These are phyloP conservation scores for Voacanga thouarsii DNA, from an alignment of 257 asterid genomes.

Conservation along the genomic window DNA sequence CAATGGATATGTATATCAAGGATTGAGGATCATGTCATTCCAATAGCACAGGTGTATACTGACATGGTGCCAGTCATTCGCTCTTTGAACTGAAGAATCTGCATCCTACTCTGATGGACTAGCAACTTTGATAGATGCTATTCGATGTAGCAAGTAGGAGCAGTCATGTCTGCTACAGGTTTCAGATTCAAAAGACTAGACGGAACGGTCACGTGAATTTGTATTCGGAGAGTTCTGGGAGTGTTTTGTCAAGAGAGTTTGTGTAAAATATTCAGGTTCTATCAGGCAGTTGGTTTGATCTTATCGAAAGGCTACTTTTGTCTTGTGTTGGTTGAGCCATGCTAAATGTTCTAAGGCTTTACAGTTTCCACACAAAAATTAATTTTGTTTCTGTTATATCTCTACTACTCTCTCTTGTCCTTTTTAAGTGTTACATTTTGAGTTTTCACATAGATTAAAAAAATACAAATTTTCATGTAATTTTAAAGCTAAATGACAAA, in stretches of 20 bases:
- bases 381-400: background rate
- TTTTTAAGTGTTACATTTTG: no score
- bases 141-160: background rate
- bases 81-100: background rate
- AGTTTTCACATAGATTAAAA: no score
- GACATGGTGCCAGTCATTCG: background rate
- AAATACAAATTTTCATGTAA: no score
- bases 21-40: background rate
- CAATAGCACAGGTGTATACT: background rate
- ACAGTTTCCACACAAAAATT: background rate
- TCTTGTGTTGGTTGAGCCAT: background rate
- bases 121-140: background rate
- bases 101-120: background rate
- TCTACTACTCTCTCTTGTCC: no score
- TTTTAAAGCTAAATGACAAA: no score
- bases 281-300: background rate
- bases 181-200: background rate
- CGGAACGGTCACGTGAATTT: background rate
- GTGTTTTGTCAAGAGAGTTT: background rate
- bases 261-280: background rate
- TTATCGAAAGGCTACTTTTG: background rate
- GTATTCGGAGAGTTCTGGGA: background rate
- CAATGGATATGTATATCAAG: background rate
- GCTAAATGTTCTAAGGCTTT: background rate
- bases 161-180: background rate